Conservation (phyloP, 352 stramenopile species). For the Pythium phragmiticola region DNA sequence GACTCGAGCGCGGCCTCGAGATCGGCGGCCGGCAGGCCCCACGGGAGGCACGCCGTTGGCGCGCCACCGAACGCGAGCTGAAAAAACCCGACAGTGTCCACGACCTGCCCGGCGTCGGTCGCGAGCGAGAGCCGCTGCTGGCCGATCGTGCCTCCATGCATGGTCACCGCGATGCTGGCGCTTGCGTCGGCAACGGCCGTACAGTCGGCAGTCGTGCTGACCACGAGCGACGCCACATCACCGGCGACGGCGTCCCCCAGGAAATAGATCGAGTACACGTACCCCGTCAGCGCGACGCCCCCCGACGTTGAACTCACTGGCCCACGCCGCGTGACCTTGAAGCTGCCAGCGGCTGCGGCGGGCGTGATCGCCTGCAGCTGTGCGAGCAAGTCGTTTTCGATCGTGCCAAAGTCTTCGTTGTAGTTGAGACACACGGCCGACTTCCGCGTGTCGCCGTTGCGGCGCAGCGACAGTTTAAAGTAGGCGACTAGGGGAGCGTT, state of each 20-base stretch:
- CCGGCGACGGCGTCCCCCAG: slow-evolving; percentile 74
- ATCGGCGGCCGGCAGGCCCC: slow-evolving; percentile 49
- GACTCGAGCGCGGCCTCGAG: slow-evolving; percentile 48
- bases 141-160: slow-evolving; percentile 75
- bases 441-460: slow-evolving; percentile 30
- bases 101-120: slow-evolving; percentile 74
- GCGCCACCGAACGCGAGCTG: slow-evolving; percentile 30
- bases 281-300: slow-evolving; percentile 48
- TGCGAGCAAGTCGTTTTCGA: slow-evolving; percentile 31
- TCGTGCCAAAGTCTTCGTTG: slow-evolving; percentile 25
- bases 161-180: slow-evolving; percentile 41
- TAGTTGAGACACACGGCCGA: slow-evolving; percentile 43
- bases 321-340: slow-evolving; percentile 56
- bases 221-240: slow-evolving; percentile 62
- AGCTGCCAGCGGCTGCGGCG: slow-evolving; percentile 29
- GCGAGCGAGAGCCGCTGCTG: slow-evolving; percentile 81
- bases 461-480: slow-evolving; percentile 50
- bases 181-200: slow-evolving; percentile 28
- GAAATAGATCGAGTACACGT: slow-evolving; percentile 94
- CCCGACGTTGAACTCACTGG: slow-evolving; percentile 22
- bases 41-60: slow-evolving; percentile 49
- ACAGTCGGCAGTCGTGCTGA: slow-evolving; percentile 27
- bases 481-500: slow-evolving; percentile 19
- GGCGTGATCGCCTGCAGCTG: slow-evolving; percentile 30
- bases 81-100: slow-evolving; percentile 60